Evolutionary conservation across 495 filamentous ascomycete species (phyloP).

Genomic region (Lindgomyces ingoldianus): DNA sequence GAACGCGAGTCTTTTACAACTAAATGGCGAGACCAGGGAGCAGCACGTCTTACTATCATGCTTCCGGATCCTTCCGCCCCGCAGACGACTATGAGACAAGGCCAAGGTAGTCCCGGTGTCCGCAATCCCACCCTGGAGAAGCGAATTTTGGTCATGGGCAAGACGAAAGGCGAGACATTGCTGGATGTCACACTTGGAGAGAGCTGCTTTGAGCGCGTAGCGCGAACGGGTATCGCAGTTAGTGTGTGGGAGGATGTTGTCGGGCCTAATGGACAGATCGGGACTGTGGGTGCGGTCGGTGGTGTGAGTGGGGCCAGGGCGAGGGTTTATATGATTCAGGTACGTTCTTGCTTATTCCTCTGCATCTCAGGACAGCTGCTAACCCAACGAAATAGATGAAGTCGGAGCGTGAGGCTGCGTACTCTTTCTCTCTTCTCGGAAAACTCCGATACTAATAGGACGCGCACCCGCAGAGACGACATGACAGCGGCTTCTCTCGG

Average conservation of each 20-base stretch:
- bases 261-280: constrained; percentile 67
- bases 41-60: constrained; percentile 78
- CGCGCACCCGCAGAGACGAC: too few species aligned
- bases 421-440: constrained; percentile 39
- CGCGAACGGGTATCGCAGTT: constrained; percentile 79
- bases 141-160: constrained; percentile 72
- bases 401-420: constrained; percentile 37
- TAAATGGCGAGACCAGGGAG: constrained; percentile 89
- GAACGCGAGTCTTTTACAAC: constrained; percentile 66
- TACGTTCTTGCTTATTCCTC: constrained; percentile 23
- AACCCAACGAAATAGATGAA: constrained; percentile 35
- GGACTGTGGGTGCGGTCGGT: constrained; percentile 66
- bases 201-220: constrained; percentile 80
- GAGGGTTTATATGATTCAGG: constrained; percentile 81
- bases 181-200: constrained; percentile 83
- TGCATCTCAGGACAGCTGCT: too few species aligned
- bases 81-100: constrained; percentile 37
- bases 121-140: constrained; percentile 61
- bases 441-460: constrained; percentile 40
- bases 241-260: constrained; percentile 82
- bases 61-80: constrained; percentile 53
- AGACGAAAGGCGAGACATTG: constrained; percentile 66
- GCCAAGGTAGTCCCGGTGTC: constrained; percentile 37
- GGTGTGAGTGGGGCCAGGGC: constrained; percentile 68
- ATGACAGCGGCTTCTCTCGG: too few species aligned